Evolutionary conservation across 106 monocot genomes (phyloP).

Genomic region (Acorus calamus): DNA sequence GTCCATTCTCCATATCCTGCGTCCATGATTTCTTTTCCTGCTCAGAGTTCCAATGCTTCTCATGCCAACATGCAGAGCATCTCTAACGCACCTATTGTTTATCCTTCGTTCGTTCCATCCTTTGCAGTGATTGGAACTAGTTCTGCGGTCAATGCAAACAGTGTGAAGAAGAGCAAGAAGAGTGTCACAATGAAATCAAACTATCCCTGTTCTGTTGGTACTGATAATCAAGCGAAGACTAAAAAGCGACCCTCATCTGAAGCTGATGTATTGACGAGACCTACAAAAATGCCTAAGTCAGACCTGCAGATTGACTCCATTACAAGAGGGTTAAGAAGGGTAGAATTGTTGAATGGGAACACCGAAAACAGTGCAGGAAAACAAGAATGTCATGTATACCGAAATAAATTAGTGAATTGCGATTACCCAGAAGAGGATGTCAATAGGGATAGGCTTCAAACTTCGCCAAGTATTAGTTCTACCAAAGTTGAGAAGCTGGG

Average conservation of each 20-base stretch:
- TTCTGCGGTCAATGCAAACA: slow-evolving; percentile 5
- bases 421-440: background rate
- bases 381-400: slow-evolving; percentile 4
- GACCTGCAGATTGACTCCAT: slow-evolving; percentile 12
- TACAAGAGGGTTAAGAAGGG: slow-evolving; percentile 2
- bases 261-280: slow-evolving; percentile 12
- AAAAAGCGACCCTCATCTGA: slow-evolving; percentile 25
- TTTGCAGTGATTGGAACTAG: slow-evolving; percentile 4
- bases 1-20: slow-evolving; percentile 4
- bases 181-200: slow-evolving; percentile 12
- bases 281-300: slow-evolving; percentile 21
- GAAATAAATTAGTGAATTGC: slow-evolving; percentile 1
- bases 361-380: background rate
- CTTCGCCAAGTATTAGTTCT: slow-evolving; percentile 2
- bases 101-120: slow-evolving; percentile 4
- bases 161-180: slow-evolving; percentile 9
- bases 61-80: background rate
- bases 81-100: slow-evolving; percentile 9
- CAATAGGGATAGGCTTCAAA: slow-evolving; percentile 7
- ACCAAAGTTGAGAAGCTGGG: slow-evolving; percentile 3
- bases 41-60: slow-evolving; percentile 3
- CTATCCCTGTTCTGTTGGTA: slow-evolving; percentile 7
- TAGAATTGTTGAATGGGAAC: slow-evolving; percentile 5
- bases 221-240: slow-evolving; percentile 4
- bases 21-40: slow-evolving; percentile 17